These are phyloP conservation scores for Epichloe gansuensis DNA, from an alignment of 2,329 filamentous ascomycete species.

Conservation along the genomic window DNA sequence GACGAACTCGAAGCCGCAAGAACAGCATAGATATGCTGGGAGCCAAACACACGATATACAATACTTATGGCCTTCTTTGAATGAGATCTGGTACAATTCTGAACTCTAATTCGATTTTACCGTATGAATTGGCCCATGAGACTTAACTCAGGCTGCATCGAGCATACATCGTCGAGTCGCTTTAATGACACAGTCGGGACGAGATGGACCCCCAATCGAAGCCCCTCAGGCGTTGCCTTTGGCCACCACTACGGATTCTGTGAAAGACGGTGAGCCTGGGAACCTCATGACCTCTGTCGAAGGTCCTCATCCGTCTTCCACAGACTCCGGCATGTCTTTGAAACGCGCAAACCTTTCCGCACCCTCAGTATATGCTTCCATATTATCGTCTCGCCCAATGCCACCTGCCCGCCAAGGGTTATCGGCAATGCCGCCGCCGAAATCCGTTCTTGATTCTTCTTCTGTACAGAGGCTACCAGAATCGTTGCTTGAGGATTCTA, in stretches of 20 bases:
- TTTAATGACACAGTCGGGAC: conserved; percentile 56
- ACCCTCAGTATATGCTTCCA: conserved; percentile 51
- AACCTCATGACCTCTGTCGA: conserved; percentile 41
- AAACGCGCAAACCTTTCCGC: conserved; percentile 43
- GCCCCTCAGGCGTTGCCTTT: conserved; percentile 58
- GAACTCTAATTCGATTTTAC: background rate
- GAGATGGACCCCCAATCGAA: conserved; percentile 51
- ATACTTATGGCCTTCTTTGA: background rate
- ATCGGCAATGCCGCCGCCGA: conserved; percentile 41
- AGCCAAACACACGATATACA: background rate
- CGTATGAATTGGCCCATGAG: conserved; percentile 10
- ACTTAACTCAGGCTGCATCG: background rate
- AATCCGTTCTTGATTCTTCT: conserved; percentile 43
- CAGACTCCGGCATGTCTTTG: conserved; percentile 41
- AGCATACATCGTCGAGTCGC: conserved; percentile 14
- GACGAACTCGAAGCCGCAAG: background rate
- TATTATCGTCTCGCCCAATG: conserved; percentile 53
- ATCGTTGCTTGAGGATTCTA: conserved; percentile 30
- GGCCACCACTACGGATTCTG: conserved; percentile 39
- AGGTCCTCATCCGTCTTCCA: conserved; percentile 32
- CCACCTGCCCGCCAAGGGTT: conserved; percentile 51
- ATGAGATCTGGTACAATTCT: background rate
- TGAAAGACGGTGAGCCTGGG: conserved; percentile 47
- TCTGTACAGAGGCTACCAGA: conserved; percentile 32
- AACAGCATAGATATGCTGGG: background rate